A percentile compares a stretch with the other conserved stretches of the same genome.
phyloP scores from a whole-genome alignment of 768 basidiomycete species.

The Naganishia antarctica region DNA sequence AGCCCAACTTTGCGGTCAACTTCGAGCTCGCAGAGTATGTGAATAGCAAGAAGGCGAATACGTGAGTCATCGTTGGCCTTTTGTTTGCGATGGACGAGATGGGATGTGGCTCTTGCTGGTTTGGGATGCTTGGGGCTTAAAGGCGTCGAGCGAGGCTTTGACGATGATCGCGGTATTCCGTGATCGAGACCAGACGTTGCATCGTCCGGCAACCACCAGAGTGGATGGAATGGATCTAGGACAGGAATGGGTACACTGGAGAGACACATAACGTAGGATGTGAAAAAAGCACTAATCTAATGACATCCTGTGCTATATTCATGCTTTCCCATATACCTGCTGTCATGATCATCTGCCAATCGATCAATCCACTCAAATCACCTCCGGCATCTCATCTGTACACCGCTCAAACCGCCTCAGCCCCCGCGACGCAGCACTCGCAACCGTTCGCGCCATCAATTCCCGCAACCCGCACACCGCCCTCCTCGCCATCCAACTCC shows the following conservation, averaged over 20 bases:
- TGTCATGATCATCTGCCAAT: not conserved
- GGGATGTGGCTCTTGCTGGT: not conserved
- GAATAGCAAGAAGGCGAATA: slow-evolving; percentile 93
- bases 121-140: too few relatives aligned
- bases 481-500: slow-evolving; percentile 72
- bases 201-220: too few relatives aligned
- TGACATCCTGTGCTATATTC: too few relatives aligned
- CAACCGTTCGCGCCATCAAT: slow-evolving; percentile 75
- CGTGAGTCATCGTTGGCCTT: slow-evolving; percentile 54
- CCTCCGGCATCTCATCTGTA: not conserved
- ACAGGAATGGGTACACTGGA: too few relatives aligned
- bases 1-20: slow-evolving; percentile 81
- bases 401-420: slow-evolving; percentile 50
- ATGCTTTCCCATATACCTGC: too few relatives aligned
- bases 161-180: too few relatives aligned
- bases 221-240: too few relatives aligned
- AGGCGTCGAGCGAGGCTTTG: too few relatives aligned
- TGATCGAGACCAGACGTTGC: too few relatives aligned
- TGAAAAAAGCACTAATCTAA: too few relatives aligned
- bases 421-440: slow-evolving; percentile 85
- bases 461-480: slow-evolving; percentile 89
- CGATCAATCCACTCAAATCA: not conserved
- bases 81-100: not conserved
- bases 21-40: slow-evolving; percentile 90
- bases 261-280: too few relatives aligned